phyloP scores from a whole-genome alignment of 768 basidiomycete genomes.

The Hydnomerulius pinastri region DNA sequence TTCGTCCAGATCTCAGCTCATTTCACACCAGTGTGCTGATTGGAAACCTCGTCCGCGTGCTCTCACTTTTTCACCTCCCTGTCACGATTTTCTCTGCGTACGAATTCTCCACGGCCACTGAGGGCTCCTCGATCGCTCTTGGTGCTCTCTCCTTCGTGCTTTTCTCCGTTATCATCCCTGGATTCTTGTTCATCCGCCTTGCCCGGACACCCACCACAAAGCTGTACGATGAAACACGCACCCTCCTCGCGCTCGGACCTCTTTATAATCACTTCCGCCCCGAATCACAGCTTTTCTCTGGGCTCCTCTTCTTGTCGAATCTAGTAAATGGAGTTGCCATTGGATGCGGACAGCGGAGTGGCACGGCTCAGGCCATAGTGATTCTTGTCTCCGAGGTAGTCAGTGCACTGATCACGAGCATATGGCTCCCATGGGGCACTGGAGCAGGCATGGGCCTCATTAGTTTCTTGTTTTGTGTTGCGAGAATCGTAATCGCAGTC shows the following conservation, averaged over 20 bases:
- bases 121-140: slow-evolving; percentile 66
- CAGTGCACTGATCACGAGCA: slow-evolving; percentile 83
- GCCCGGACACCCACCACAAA: slow-evolving; percentile 82
- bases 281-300: slow-evolving; percentile 87
- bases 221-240: slow-evolving; percentile 92
- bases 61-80: slow-evolving; percentile 93
- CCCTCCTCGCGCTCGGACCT: slow-evolving; percentile 85
- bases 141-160: slow-evolving; percentile 80
- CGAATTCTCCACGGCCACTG: slow-evolving; percentile 44
- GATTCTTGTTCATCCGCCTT: slow-evolving; percentile 74
- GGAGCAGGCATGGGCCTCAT: slow-evolving; percentile 97
- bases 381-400: slow-evolving; percentile 88
- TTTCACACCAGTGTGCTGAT: slow-evolving; percentile 82
- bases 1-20: slow-evolving; percentile 62
- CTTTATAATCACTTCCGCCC: slow-evolving; percentile 95
- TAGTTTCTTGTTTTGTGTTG: slow-evolving; percentile 90
- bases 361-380: slow-evolving; percentile 89
- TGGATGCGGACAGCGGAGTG: slow-evolving; percentile 87
- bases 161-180: slow-evolving; percentile 78
- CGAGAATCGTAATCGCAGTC: slow-evolving; percentile 87
- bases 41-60: slow-evolving; percentile 89
- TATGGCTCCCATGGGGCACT: slow-evolving; percentile 96
- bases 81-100: slow-evolving; percentile 91
- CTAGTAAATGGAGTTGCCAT: slow-evolving; percentile 81
- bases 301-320: slow-evolving; percentile 79